Percentiles rank a stretch among this genome's conserved stretches.
phyloP scores from a whole-genome alignment of 139 green algal genomes.

The Chlorella sp. region DNA sequence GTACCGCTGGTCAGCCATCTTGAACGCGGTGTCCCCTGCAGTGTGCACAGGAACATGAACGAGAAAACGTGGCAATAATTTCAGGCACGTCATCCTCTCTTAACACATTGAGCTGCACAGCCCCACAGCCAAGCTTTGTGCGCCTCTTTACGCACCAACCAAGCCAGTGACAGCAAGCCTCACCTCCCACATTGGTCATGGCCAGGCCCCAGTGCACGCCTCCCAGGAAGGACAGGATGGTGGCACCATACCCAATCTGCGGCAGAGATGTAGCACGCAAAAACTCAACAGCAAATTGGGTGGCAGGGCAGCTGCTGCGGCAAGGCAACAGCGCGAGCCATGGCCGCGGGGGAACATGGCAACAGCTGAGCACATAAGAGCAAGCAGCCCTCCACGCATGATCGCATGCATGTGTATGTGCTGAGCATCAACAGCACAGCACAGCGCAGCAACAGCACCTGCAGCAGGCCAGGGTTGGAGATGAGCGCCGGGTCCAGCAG shows the following conservation, averaged over 20 bases:
- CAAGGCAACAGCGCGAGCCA: too few species aligned
- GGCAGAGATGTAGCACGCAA: not conserved
- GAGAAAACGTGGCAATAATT: too few species aligned
- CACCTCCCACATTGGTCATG: slow-evolving; percentile 62
- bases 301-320: too few species aligned
- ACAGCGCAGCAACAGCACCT: not conserved
- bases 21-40: slow-evolving; percentile 5
- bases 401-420: too few species aligned
- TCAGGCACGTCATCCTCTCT: too few species aligned
- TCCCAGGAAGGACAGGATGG: slow-evolving; percentile 91
- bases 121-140: too few species aligned
- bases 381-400: too few species aligned
- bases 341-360: too few species aligned
- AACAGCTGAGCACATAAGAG: too few species aligned
- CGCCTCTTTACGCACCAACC: not conserved
- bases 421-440: not conserved
- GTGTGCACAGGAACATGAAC: too few species aligned
- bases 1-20: slow-evolving; percentile 62
- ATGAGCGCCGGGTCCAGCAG: slow-evolving; percentile 26
- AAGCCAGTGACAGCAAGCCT: not conserved
- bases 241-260: slow-evolving; percentile 82
- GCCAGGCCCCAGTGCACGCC: slow-evolving; percentile 93
- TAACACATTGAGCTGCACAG: too few species aligned
- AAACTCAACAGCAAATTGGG: too few species aligned
- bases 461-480: not conserved